Conservation (phyloP, 2,329 filamentous ascomycete genomes). For the Fonsecaea nubica region DNA sequence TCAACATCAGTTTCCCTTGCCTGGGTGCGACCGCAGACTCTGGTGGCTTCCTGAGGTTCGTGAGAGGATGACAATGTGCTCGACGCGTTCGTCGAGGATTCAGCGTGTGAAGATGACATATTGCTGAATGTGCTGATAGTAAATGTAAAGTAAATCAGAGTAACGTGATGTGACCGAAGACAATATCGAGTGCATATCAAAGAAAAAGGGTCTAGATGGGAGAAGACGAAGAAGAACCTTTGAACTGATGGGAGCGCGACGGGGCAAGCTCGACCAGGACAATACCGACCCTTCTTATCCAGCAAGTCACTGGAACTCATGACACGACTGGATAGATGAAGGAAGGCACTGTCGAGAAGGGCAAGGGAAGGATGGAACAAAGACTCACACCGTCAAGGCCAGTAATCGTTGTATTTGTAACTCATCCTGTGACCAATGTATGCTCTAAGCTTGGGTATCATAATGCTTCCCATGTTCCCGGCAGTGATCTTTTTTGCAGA, state of each 20-base stretch:
- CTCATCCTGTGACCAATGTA: slow-evolving; percentile 4
- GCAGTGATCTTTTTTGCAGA: background rate
- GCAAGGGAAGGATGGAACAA: background rate
- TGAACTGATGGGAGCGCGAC: background rate
- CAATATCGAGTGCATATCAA: background rate
- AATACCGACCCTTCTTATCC: background rate
- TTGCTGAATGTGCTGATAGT: background rate
- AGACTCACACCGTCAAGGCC: background rate
- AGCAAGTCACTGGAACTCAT: background rate
- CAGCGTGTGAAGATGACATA: background rate
- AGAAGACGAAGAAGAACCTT: background rate
- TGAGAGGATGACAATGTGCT: background rate
- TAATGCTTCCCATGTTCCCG: background rate
- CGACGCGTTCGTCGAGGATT: background rate
- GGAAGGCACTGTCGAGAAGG: background rate
- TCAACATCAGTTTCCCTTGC: background rate
- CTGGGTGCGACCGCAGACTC: background rate
- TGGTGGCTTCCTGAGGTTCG: background rate
- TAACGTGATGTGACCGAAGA: background rate
- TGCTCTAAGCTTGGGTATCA: slow-evolving; percentile 22
- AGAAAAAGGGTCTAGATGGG: background rate
- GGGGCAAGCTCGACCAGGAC: background rate
- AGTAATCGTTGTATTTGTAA: background rate
- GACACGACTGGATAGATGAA: background rate
- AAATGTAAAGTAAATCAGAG: background rate